Base-by-base conservation (phyloP, 768 basidiomycete genomes). In the Trametes cingulata region DNA sequence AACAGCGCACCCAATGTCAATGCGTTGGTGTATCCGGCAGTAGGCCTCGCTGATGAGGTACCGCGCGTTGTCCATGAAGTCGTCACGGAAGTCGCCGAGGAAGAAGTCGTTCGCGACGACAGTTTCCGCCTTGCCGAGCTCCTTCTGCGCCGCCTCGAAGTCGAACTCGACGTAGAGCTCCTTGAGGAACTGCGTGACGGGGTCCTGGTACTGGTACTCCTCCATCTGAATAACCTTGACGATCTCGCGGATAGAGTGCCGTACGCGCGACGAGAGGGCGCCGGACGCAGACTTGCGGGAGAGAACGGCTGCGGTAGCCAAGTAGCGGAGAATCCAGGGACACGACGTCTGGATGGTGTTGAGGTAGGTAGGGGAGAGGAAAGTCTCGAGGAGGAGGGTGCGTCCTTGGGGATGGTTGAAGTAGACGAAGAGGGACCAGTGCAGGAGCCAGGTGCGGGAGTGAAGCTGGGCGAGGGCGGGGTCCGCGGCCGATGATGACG, bases 351-450 rank as follows among this genome's bases (percentile, higher is more conserved):
- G 97, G 73, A 98, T 95, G 13, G 97, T 98, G 78, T 98, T 97
- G 73, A 99, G 90, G 80, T 98, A 98, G 0, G 91, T 91, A 1
- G 95, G 95, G 19, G 91, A 84, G 71, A 98, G 88, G 87, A 98
- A 99, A 0, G 92, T 93, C 71, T 98, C 97, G 66, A 99, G 88
- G 58, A 98, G 87, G 17, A 93, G 85, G 0, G 91, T 91, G 41
- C 95, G 87, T 25, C 93, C 95, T 67, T 95, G 86, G 0, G 87
- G 86, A 75, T 98, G 93, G 78, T 97, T 98, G 80, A 95, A 99
- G 78, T 96, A 98, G 56, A 98, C 94, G 74, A 98, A 98, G 49
- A 99, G 86, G 1, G 90, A 92, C 97, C 96, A 99, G 76, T 98
- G 97, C 7, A 93, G 86, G 61, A 96, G 84, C 95, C 96, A 98